Percentiles rank a stretch among this genome's conserved stretches.
Evolutionary conservation across 495 filamentous ascomycete species (phyloP).

Genomic region (Penicillium bialowiezense): DNA sequence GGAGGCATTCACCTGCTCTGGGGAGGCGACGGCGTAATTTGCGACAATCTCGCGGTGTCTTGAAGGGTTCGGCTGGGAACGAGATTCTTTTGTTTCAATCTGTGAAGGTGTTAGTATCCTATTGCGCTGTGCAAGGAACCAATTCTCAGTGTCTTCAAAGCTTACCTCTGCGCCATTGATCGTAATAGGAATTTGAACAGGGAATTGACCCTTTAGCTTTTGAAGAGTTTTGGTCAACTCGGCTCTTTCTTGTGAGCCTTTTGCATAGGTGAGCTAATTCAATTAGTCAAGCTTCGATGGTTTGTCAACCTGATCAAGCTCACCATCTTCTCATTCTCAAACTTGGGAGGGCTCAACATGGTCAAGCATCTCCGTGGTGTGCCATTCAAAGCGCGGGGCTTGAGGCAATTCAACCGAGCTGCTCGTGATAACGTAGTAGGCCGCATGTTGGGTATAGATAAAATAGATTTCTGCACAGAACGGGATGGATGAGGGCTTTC

Average conservation of each 20-base stretch:
- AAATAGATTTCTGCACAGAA: no score
- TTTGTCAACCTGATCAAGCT: background rate
- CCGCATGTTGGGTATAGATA: no score
- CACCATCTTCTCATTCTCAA: constrained; percentile 32
- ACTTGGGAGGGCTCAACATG: constrained; percentile 29
- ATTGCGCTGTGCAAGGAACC: no score
- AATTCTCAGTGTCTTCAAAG: no score
- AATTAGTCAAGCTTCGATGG: background rate
- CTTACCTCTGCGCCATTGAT: constrained; percentile 27
- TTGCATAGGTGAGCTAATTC: constrained; percentile 26
- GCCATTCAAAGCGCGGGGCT: constrained; percentile 1
- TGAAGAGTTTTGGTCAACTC: constrained; percentile 24
- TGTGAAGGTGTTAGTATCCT: no score
- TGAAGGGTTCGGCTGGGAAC: constrained; percentile 66
- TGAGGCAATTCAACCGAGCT: constrained; percentile 3
- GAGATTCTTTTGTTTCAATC: constrained; percentile 18
- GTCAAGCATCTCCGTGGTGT: constrained; percentile 12
- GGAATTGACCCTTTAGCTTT: constrained; percentile 25
- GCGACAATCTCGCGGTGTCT: constrained; percentile 65
- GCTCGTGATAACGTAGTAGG: constrained; percentile 8
- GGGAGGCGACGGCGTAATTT: constrained; percentile 66
- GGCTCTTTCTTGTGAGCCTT: constrained; percentile 27
- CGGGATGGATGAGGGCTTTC: background rate
- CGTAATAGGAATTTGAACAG: constrained; percentile 26
- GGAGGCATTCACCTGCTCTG: constrained; percentile 64